Base-by-base conservation (phyloP, 768 basidiomycete genomes). In the Mycena filopes region DNA sequence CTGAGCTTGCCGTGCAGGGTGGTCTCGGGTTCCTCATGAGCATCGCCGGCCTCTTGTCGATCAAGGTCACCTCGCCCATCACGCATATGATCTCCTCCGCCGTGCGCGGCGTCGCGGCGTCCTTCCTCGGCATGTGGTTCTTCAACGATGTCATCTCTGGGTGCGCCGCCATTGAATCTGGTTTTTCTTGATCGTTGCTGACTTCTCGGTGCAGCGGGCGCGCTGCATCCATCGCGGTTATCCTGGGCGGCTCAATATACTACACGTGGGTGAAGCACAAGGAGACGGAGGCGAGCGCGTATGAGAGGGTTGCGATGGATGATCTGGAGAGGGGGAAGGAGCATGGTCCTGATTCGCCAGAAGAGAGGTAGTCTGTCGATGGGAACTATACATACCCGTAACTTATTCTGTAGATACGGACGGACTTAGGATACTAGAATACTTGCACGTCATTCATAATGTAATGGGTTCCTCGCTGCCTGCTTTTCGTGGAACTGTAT, bases 11-110 rank as follows among this genome's bases (percentile, higher is more conserved):
- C 18, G 33, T 36, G 10, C 49, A 90, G 87, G 90, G 90, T 31
- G 77, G 82, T 12, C 73, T 92, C 58, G 91, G 91, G 2, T 93
- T 93, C 81, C 75, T 92, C 67, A 92, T 93, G 81, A 89, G 88
- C 76, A 81, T 93, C 49, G 91, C 91, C 8, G 89, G 89, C 55
- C 78, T 90, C 65, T 79, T 93, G 31, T 90, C 89, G 23, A 92
- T 93, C 79, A 92, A 93, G 75, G 87, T 93, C 70, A 93, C 91
- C 13, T 92, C 90, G 7, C 91, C 91, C 20, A 90, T 93, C 70
- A 90, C 91, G 9, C 91, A 93, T 74, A 93, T 92, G 91, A 75
- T 92, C 46, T 90, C 89, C 2, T 88, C 90, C 25, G 92, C 92
- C 8, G 88, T 91, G 9, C 87, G 92, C 58, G 91, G 92, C 26